Evolutionary conservation across 2,329 filamentous ascomycete species (phyloP).

Genomic region (Fusarium algeriense): DNA sequence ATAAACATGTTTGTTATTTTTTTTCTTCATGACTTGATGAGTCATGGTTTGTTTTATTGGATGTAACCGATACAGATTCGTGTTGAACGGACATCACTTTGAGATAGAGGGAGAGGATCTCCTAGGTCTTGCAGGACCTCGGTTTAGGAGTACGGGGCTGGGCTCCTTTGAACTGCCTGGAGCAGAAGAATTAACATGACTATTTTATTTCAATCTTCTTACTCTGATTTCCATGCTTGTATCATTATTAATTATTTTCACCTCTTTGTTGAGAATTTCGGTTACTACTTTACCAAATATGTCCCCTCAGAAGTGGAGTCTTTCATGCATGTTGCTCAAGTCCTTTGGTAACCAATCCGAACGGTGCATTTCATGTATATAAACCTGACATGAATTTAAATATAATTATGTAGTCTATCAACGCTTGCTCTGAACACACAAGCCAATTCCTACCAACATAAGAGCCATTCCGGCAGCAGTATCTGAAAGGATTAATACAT

Average conservation of each 20-base stretch:
- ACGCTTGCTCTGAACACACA: conserved; percentile 81
- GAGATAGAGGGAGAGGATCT: conserved; percentile 33
- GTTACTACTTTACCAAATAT: background rate
- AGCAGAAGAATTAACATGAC: conserved; percentile 38
- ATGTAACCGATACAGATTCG: conserved; percentile 20
- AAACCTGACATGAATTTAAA: conserved; percentile 11
- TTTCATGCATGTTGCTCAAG: conserved; percentile 20
- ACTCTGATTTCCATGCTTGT: background rate
- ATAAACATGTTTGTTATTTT: conserved; percentile 23
- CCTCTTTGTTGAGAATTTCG: background rate
- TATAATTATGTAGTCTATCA: conserved; percentile 37
- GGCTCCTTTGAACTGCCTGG: conserved; percentile 46
- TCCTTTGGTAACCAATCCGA: conserved; percentile 43
- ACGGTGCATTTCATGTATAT: conserved; percentile 9
- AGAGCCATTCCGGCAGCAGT: conserved; percentile 86
- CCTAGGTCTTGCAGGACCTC: conserved; percentile 6
- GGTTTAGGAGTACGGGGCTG: conserved; percentile 36
- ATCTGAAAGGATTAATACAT: conserved; percentile 61
- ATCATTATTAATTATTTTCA: background rate
- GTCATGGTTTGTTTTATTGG: conserved; percentile 26
- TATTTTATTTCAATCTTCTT: background rate
- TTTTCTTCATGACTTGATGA: conserved; percentile 26
- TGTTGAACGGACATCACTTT: conserved; percentile 28
- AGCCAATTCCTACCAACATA: conserved; percentile 81
- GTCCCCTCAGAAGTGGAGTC: conserved; percentile 38